Conservation (phyloP, 352 stramenopile species). For the Pelagophyceae sp. region DNA sequence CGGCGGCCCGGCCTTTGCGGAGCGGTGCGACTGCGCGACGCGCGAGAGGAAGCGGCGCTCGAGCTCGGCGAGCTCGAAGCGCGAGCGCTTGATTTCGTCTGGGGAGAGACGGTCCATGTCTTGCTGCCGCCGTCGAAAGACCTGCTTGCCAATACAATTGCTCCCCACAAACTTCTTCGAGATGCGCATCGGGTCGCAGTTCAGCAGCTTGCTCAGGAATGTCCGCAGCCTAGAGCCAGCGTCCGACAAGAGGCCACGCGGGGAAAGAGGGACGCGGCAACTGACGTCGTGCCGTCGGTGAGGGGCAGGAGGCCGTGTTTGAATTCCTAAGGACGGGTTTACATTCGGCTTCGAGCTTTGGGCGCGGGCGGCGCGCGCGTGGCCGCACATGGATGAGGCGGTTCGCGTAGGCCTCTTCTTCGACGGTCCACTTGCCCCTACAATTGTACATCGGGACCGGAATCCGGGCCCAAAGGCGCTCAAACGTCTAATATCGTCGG, state of each 20-base stretch:
- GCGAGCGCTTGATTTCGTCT: slow-evolving; percentile 57
- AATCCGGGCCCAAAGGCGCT: too few relatives aligned
- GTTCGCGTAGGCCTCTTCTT: slow-evolving; percentile 94
- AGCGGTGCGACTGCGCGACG: slow-evolving; percentile 80
- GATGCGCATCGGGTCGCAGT: slow-evolving; percentile 97
- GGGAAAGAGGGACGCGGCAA: too few relatives aligned
- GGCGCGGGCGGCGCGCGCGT: too few relatives aligned
- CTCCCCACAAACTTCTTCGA: slow-evolving; percentile 97
- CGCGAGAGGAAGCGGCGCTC: slow-evolving; percentile 91
- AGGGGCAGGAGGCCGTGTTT: slow-evolving; percentile 91
- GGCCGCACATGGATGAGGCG: slow-evolving; percentile 58
- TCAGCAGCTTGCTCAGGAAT: slow-evolving; percentile 92
- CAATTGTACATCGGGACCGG: too few relatives aligned
- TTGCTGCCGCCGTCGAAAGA: slow-evolving; percentile 54
- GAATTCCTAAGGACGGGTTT: slow-evolving; percentile 86
- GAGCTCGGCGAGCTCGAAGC: slow-evolving; percentile 64
- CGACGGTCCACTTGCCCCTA: slow-evolving; percentile 88
- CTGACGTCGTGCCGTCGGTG: slow-evolving; percentile 72
- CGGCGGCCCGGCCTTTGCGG: neutral
- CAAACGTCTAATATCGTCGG: too few relatives aligned
- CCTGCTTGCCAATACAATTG: slow-evolving; percentile 94
- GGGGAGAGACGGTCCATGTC: slow-evolving; percentile 60
- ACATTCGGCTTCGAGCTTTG: too few relatives aligned
- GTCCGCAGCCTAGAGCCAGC: slow-evolving; percentile 70
- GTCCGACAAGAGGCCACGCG: neutral